phyloP scores from a whole-genome alignment of 352 stramenopile species.

The Pythium dissimile region DNA sequence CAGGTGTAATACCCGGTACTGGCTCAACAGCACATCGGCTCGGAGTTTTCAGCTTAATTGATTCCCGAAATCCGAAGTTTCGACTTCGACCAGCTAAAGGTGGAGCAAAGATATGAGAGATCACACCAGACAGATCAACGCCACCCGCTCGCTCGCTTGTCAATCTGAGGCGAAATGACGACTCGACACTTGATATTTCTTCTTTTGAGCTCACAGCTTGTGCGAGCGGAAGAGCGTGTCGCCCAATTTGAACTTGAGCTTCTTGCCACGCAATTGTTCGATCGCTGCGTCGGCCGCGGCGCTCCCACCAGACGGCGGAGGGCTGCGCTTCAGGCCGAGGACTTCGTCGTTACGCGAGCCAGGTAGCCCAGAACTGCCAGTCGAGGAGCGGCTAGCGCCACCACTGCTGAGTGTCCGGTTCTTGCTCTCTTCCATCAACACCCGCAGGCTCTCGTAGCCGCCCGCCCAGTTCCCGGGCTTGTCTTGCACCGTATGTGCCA shows the following conservation, averaged over 20 bases:
- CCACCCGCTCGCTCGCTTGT: too few relatives aligned
- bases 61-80: too few relatives aligned
- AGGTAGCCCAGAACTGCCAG: background rate
- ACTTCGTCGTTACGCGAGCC: slow-evolving; percentile 20
- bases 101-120: too few relatives aligned
- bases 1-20: too few relatives aligned
- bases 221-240: slow-evolving; percentile 75
- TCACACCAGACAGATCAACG: too few relatives aligned
- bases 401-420: slow-evolving; percentile 37
- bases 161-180: background rate
- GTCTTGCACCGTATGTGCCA: slow-evolving; percentile 80
- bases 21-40: too few relatives aligned
- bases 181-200: too few relatives aligned
- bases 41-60: too few relatives aligned
- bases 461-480: slow-evolving; percentile 75
- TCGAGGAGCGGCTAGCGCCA: slow-evolving; percentile 12
- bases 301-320: slow-evolving; percentile 19
- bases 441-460: slow-evolving; percentile 73
- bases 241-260: slow-evolving; percentile 85
- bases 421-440: slow-evolving; percentile 86
- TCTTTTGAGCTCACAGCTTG: slow-evolving; percentile 66
- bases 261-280: slow-evolving; percentile 81
- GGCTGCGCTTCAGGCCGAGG: slow-evolving; percentile 20
- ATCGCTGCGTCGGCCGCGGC: slow-evolving; percentile 37
- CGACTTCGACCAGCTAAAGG: too few relatives aligned